A percentile compares a stretch with the other conserved stretches of the same genome.
Evolutionary conservation across 2,329 filamentous ascomycete species (phyloP).

Genomic region (Dactylellina leptospora): DNA sequence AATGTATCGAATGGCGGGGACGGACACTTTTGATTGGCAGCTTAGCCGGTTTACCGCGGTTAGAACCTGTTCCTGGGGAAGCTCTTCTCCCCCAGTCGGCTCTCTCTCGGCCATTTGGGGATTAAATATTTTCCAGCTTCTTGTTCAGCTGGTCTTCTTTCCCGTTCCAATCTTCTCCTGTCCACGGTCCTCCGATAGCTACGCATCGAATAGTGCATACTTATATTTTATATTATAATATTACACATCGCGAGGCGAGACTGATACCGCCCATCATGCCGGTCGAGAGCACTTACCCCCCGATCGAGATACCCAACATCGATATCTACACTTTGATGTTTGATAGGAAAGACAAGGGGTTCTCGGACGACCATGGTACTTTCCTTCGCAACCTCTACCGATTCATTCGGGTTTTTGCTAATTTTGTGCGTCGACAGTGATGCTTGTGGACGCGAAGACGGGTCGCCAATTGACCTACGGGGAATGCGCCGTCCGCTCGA

Average conservation of each 20-base stretch:
- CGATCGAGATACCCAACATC: slow-evolving; percentile 74
- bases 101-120: too few relatives aligned
- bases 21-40: slow-evolving; percentile 11
- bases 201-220: too few relatives aligned
- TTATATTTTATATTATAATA: too few relatives aligned
- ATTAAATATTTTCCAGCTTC: too few relatives aligned
- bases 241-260: background rate
- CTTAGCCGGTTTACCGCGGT: slow-evolving; percentile 52
- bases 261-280: slow-evolving; percentile 68
- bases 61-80: slow-evolving; percentile 20
- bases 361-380: slow-evolving; percentile 77
- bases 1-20: slow-evolving; percentile 6
- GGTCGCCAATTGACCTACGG: slow-evolving; percentile 74
- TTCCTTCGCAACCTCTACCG: background rate
- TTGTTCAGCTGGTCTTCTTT: too few relatives aligned
- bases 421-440: slow-evolving; percentile 66
- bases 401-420: slow-evolving; percentile 9
- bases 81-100: background rate
- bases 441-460: slow-evolving; percentile 79
- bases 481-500: slow-evolving; percentile 71
- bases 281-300: slow-evolving; percentile 71
- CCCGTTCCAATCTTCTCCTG: background rate
- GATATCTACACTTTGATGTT: slow-evolving; percentile 85
- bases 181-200: too few relatives aligned
- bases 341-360: slow-evolving; percentile 71